Conservation (phyloP, 345 rosid genomes). For the Punica granatum region DNA sequence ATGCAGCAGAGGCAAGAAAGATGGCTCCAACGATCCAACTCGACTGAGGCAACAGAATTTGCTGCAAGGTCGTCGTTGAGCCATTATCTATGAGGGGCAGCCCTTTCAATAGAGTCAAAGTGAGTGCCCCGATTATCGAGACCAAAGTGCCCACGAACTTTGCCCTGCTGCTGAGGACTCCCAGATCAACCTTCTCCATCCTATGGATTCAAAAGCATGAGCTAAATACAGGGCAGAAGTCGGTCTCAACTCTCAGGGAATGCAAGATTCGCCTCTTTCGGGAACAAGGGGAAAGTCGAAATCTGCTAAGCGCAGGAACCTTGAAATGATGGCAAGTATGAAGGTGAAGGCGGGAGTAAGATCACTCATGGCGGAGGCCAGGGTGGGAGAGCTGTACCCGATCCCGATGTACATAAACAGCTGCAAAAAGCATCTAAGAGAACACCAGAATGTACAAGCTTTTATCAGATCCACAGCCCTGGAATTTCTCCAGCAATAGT, state of each 20-base stretch:
- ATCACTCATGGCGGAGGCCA: constrained; percentile 18
- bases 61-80: neutral
- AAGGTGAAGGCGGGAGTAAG: constrained; percentile 23
- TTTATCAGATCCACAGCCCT: neutral
- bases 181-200: constrained; percentile 15
- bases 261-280: neutral
- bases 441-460: neutral
- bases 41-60: neutral
- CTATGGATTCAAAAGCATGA: constrained; percentile 3
- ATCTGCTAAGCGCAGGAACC: neutral
- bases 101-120: constrained; percentile 15
- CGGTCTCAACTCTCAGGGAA: neutral
- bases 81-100: constrained; percentile 1
- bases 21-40: constrained; percentile 16
- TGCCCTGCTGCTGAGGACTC: constrained; percentile 12
- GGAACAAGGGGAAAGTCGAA: neutral
- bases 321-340: constrained; percentile 16
- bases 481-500: neutral
- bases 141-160: constrained; percentile 15
- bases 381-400: constrained; percentile 21
- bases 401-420: constrained; percentile 11
- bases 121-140: constrained; percentile 15
- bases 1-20: constrained; percentile 5
- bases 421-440: neutral
- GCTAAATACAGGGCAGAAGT: neutral